Base-by-base conservation (phyloP, 495 filamentous ascomycete species). In the Friedmanniomyces endolithicus region DNA sequence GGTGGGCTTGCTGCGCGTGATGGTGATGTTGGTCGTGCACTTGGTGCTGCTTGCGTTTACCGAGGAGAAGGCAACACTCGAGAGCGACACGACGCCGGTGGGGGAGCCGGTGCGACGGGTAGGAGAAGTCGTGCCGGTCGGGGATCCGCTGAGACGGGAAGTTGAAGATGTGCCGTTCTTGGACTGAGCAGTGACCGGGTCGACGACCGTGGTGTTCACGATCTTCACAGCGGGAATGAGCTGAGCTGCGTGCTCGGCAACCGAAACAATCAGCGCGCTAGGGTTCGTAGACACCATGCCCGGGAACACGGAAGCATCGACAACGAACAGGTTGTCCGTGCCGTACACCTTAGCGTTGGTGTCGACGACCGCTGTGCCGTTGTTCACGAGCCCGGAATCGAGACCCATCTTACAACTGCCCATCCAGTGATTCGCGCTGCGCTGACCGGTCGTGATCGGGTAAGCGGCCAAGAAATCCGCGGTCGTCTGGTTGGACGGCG, bases 401-500 rank as follows among this genome's bases (percentile, higher is more conserved):
- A 68, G 67, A 41, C 84, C 84, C 56, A 88, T 71, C 73, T 85
- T 86, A 41, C 71, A 69, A 31, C 73, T 77, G 27, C 75, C 76
- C 57, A 84, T 75, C 82, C 84, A 88, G 74, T 88, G 85, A 67
- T 84, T 87, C 55, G 83, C 71, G 29, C 80, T 71, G 22, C 78
- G 78, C 12, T 58, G 46, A 17, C 59, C 49, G 1, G 65, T 57
- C 48, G 76, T 74, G 29, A 76, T 71, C 37, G 77, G 66, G 58
- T 78, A 77, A 48, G 59, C 58, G 41, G 78, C 74, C 34, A 81
- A 75, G 63, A 81, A 81, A 1, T 76, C 71, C 19, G 72, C 60
- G 0, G 78, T 71, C 1, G 76, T 74, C 20, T 70, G 63, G 60
- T 74, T 75, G 11, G 74, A 50, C 11, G 73, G 57, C 0, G 83